Evolutionary conservation across 768 basidiomycete genomes (phyloP), one percentile per base, ranked within the genome.

Genomic region (Rubroboletus pulcherrimus): DNA sequence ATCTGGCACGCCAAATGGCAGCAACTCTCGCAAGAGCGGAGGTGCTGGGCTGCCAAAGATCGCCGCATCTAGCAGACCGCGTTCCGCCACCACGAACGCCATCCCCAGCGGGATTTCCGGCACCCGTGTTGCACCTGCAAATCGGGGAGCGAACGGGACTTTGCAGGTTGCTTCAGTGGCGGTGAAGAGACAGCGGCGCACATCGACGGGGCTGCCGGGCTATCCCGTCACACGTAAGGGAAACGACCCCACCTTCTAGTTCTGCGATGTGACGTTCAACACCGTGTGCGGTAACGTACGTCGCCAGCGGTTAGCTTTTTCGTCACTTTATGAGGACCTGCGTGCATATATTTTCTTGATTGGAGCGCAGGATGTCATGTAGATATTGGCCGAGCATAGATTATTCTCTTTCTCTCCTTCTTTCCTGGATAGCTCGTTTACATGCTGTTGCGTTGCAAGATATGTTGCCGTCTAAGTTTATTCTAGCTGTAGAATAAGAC

Each of bases 151-250:
- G 7, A 60, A 61, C 33, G 71, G 66, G 26, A n/a, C 46, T 5
- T 51, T 60, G 8, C 66, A 51, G 17, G 30, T 61, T 41, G 54
- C 66, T 29, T 55, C 69, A 21, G 51, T 71, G 11, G 74, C 86
- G 38, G 79, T 91, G 81, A 92, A 92, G 74, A 78, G 90, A 60
- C 90, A 91, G 66, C 78, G 90, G 76, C 83, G 90, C 78, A 86
- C 85, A 62, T 91, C 88, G 50, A 78, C 81, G 31, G 78, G 80
- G 57, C 64, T 78, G 45, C 79, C 78, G 59, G 69, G 72, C 57
- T 69, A 75, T 26, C 66, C 72, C 11, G 55, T 73, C 5, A 62
- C 71, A 50, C 70, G 71, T 53, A 69, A 65, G 62, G 69, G 61
- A 37, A 61, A 60, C 26, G 71, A 69, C 21, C 9, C 57, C 9